Conservation (phyloP, 1,284 basidiomycete genomes). For the Rhodotorula sp. region DNA sequence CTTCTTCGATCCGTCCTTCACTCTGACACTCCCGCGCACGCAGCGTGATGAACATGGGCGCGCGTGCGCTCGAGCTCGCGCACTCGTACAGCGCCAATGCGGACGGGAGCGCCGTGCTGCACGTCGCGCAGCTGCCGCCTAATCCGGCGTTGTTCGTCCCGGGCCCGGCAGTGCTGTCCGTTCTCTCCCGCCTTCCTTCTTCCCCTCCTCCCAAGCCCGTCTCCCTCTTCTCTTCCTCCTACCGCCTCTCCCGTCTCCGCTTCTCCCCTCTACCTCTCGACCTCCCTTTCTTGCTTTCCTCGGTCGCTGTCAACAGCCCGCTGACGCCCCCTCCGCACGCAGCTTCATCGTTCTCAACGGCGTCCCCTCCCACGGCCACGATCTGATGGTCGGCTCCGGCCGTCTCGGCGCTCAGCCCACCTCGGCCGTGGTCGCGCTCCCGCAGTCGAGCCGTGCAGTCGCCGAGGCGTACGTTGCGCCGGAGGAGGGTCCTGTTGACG, state of each 20-base stretch:
- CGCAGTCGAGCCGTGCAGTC: neutral
- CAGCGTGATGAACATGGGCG: constrained; percentile 33
- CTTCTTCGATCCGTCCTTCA: too few relatives aligned
- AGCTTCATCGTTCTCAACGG: constrained; percentile 71
- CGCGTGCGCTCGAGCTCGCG: constrained; percentile 58
- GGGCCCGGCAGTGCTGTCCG: constrained; percentile 73
- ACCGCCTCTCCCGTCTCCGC: too few relatives aligned
- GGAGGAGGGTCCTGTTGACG: too few relatives aligned
- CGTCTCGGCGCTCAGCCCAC: constrained; percentile 64
- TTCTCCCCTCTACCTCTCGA: constrained; percentile 73
- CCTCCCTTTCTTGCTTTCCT: constrained; percentile 60
- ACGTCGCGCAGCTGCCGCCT: constrained; percentile 74
- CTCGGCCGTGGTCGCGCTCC: neutral
- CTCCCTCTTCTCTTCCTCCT: too few relatives aligned
- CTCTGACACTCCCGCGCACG: neutral
- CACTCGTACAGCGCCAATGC: constrained; percentile 74
- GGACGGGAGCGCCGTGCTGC: constrained; percentile 72
- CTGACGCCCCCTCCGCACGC: neutral
- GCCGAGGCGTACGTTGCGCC: neutral
- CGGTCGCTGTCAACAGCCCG: too few relatives aligned
- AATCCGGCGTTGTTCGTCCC: constrained; percentile 80
- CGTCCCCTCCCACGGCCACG: constrained; percentile 74
- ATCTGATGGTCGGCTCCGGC: constrained; percentile 74
- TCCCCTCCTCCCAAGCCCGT: too few relatives aligned
- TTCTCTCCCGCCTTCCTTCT: constrained; percentile 64